Percentiles rank a stretch among this genome's conserved stretches.
phyloP scores from a whole-genome alignment of 106 monocot species.

The Platanthera zijinensis region DNA sequence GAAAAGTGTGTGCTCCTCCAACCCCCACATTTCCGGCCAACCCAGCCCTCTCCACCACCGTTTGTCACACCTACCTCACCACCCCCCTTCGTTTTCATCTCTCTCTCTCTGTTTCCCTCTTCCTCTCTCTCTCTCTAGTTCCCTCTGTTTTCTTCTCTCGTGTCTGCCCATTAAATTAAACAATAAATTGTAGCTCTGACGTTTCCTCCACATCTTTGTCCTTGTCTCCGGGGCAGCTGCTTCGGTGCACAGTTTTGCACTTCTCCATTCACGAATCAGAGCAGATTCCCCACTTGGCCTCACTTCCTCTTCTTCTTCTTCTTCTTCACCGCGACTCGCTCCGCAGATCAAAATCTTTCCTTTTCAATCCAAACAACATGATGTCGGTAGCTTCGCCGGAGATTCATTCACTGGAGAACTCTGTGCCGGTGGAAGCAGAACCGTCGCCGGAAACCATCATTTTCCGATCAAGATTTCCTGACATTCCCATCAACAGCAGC shows the following conservation, averaged over 20 bases:
- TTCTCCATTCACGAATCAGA: not conserved
- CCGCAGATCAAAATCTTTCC: not conserved
- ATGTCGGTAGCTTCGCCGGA: constrained; percentile 15
- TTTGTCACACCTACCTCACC: not conserved
- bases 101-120: not conserved
- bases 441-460: constrained; percentile 14
- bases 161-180: not conserved
- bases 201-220: not conserved
- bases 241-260: not conserved
- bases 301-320: not conserved
- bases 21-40: not conserved
- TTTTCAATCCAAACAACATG: not conserved
- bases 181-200: not conserved
- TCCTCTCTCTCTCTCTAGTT: not conserved
- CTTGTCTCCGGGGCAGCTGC: not conserved
- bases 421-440: not conserved
- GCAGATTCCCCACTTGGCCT: not conserved
- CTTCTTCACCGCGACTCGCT: not conserved
- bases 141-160: not conserved
- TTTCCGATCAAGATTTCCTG: constrained; percentile 69
- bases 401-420: not conserved
- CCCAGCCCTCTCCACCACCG: not conserved
- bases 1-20: not conserved
- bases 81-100: too few relatives aligned
- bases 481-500: constrained; percentile 49